Conservation (phyloP, 768 basidiomycete species). For the Sarcomyxa edulis region DNA sequence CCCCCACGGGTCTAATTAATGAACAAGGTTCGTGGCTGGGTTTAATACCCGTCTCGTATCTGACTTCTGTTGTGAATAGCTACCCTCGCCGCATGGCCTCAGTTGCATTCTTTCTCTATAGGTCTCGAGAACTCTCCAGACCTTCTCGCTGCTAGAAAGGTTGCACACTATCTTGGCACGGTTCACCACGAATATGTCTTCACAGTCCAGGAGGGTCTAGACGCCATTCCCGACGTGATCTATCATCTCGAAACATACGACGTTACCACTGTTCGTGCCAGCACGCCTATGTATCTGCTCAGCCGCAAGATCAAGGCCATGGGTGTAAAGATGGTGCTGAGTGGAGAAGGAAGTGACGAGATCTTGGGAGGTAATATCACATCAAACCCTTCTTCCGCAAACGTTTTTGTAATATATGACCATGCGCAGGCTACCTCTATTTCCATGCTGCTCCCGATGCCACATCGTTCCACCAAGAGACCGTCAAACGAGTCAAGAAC, state of each 20-base stretch:
- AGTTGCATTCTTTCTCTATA: slow-evolving; percentile 96
- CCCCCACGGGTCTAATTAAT: slow-evolving; percentile 41
- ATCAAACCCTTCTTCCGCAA: too few species aligned
- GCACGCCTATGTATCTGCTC: slow-evolving; percentile 98
- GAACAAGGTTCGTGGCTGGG: slow-evolving; percentile 45
- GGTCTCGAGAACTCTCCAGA: slow-evolving; percentile 95
- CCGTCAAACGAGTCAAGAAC: slow-evolving; percentile 93
- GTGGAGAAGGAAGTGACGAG: slow-evolving; percentile 97
- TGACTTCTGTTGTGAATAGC: slow-evolving; percentile 30
- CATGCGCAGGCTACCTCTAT: slow-evolving; percentile 84
- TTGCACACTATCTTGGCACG: slow-evolving; percentile 89
- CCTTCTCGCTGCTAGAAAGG: slow-evolving; percentile 89
- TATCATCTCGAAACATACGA: slow-evolving; percentile 99
- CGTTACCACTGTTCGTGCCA: slow-evolving; percentile 96
- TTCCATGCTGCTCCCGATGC: slow-evolving; percentile 97
- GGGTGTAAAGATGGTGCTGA: slow-evolving; percentile 99
- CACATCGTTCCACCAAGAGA: slow-evolving; percentile 90
- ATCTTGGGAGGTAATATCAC: slow-evolving; percentile 76
- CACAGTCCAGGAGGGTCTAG: slow-evolving; percentile 95
- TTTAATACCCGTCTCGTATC: background rate
- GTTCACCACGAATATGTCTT: slow-evolving; percentile 97
- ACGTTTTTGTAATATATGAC: slow-evolving; percentile 2
- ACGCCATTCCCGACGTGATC: slow-evolving; percentile 96
- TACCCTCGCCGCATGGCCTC: slow-evolving; percentile 86
- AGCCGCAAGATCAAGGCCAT: slow-evolving; percentile 98